These are phyloP conservation scores for Neurospora discreta DNA, from an alignment of 495 filamentous ascomycete species.

Conservation along the genomic window DNA sequence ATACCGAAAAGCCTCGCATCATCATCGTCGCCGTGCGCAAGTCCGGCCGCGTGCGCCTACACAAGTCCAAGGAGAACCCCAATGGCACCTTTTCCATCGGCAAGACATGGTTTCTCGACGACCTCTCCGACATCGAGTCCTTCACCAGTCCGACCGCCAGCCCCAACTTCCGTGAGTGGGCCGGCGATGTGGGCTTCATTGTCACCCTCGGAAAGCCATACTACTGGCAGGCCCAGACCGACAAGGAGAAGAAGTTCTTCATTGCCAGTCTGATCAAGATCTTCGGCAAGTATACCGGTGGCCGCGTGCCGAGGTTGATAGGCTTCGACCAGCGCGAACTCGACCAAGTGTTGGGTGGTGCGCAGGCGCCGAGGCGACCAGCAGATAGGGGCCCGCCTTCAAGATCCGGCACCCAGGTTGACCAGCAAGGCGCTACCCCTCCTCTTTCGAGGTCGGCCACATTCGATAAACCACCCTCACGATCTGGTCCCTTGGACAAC, in stretches of 20 bases:
- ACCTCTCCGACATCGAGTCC: slow-evolving; percentile 69
- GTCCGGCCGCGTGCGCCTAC: slow-evolving; percentile 85
- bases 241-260: slow-evolving; percentile 97
- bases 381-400: background rate
- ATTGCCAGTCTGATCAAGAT: slow-evolving; percentile 92
- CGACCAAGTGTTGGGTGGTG: slow-evolving; percentile 52
- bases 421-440: background rate
- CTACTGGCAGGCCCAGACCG: slow-evolving; percentile 86
- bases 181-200: slow-evolving; percentile 70
- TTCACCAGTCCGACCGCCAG: slow-evolving; percentile 52
- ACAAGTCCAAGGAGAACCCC: slow-evolving; percentile 90
- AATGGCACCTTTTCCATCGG: slow-evolving; percentile 94
- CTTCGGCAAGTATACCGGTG: slow-evolving; percentile 88
- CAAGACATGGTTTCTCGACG: slow-evolving; percentile 94
- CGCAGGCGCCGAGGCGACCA: slow-evolving; percentile 14
- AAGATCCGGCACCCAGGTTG: background rate
- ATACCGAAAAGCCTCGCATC: slow-evolving; percentile 77
- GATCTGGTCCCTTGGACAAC: background rate
- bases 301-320: slow-evolving; percentile 62
- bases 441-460: background rate
- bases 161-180: slow-evolving; percentile 63
- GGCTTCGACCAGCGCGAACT: slow-evolving; percentile 76
- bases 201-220: slow-evolving; percentile 88
- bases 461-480: background rate
- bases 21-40: slow-evolving; percentile 88